Base-by-base conservation (phyloP, 768 basidiomycete species). In the Coprinopsis cinerea region DNA sequence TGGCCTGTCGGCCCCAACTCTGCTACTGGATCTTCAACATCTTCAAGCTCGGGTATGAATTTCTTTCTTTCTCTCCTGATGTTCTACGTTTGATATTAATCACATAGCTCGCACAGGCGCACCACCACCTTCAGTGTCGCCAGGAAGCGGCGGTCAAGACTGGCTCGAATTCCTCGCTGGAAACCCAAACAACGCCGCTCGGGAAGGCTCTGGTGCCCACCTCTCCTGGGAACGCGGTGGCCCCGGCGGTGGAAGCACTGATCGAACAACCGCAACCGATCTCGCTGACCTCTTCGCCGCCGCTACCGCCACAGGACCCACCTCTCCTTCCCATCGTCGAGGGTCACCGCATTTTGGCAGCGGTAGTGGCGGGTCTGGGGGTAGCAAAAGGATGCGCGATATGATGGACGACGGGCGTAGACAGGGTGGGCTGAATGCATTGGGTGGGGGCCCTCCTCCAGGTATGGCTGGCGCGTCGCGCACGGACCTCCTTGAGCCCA, bases 1-100 rank as follows among this genome's bases (percentile, higher is more conserved):
- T 71, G 69, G 69, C 69, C 69, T 4, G 65, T 71, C 5, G 67
- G 67, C n/a, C n/a, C n/a, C n/a, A n/a, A n/a, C n/a, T n/a, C n/a
- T 41, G 55, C 47, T 15, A 47, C 60, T 22, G 55, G 53, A 25
- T 32, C 51, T 13, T 47, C 42, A 7, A 23, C 48, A 4, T 47
- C 58, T 17, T 56, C 59, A 1, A 57, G 57, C 20, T 53, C 56
- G 22, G 62, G 62, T 61, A 44, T 36, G 56, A 45, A 18, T 35
- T n/a, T 3, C 18, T 37, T n/a, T n/a, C n/a, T 10, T 22, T 43
- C 6, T 43, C 17, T 27, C 25, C 27, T 5, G 22, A 43, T 32
- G 4, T 28, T 28, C 44, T 4, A 45, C 26, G 4, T 17, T 11
- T 4, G 26, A n/a, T 20, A 32, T 13, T 45, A 11, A 28, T 32